Conservation (phyloP, 495 filamentous ascomycete species). For the Xylaria acuta region DNA sequence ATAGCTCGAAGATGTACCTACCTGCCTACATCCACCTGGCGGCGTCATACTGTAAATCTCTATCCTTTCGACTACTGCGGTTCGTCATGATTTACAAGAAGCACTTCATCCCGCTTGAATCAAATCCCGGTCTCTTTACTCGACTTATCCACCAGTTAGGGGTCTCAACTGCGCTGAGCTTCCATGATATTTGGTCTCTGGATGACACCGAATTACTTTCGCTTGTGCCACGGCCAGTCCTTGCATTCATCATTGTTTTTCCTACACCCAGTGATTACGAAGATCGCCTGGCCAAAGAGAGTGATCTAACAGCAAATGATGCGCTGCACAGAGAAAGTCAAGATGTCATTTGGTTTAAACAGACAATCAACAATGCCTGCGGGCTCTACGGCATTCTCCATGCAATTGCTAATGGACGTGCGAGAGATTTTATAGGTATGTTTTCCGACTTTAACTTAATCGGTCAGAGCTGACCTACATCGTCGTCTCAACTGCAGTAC, state of each 20-base stretch:
- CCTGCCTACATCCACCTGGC: background rate
- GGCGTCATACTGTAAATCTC: background rate
- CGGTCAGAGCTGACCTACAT: background rate
- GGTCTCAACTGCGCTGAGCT: constrained; percentile 61
- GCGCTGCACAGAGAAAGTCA: constrained; percentile 41
- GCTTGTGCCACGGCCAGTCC: constrained; percentile 71
- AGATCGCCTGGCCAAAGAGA: constrained; percentile 55
- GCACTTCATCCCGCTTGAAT: constrained; percentile 45
- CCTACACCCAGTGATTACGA: constrained; percentile 65
- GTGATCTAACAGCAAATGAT: constrained; percentile 49
- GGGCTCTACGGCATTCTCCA: constrained; percentile 79
- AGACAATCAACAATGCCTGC: constrained; percentile 81
- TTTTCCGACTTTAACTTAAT: background rate
- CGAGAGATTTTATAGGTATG: constrained; percentile 50
- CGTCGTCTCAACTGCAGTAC: constrained; percentile 33
- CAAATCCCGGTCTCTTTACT: constrained; percentile 50
- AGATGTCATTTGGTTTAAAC: constrained; percentile 73
- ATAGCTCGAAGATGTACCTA: background rate
- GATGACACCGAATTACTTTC: constrained; percentile 70
- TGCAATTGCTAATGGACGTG: constrained; percentile 63
- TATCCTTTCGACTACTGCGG: background rate
- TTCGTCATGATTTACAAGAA: constrained; percentile 28
- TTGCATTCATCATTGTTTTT: constrained; percentile 75
- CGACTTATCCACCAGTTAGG: constrained; percentile 65
- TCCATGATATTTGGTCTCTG: constrained; percentile 76